Conservation (phyloP, 2,329 filamentous ascomycete genomes). For the Colletotrichum theobromicola region DNA sequence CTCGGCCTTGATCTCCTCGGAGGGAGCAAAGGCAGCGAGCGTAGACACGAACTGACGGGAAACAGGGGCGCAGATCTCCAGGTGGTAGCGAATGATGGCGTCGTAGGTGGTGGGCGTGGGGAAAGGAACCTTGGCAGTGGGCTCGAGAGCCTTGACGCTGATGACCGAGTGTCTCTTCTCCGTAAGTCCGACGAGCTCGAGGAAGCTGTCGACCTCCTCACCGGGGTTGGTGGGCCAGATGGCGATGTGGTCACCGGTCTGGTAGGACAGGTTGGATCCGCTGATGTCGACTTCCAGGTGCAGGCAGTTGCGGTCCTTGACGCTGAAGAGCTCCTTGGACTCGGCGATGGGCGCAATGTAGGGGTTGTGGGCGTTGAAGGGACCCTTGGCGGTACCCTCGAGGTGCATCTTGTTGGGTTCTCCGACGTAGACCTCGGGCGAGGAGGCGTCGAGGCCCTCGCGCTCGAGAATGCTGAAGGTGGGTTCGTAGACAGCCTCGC, state of each 20-base stretch:
- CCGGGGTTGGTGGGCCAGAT: conserved; percentile 97
- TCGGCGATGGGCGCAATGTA: conserved; percentile 93
- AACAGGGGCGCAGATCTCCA: conserved; percentile 94
- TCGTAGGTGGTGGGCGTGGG: conserved; percentile 97
- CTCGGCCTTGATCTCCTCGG: conserved; percentile 83
- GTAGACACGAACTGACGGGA: conserved; percentile 94
- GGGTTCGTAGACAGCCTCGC: conserved; percentile 94
- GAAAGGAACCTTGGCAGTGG: conserved; percentile 96
- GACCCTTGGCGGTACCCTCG: conserved; percentile 81
- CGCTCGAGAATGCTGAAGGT: conserved; percentile 84
- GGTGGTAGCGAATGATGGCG: conserved; percentile 89
- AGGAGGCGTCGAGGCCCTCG: conserved; percentile 74
- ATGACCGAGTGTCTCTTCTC: conserved; percentile 84
- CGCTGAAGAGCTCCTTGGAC: conserved; percentile 88
- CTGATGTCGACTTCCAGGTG: conserved; percentile 95
- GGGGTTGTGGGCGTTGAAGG: conserved; percentile 95
- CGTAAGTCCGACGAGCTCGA: conserved; percentile 76
- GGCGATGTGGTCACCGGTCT: conserved; percentile 96
- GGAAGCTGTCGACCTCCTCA: conserved; percentile 87
- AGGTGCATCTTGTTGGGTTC: conserved; percentile 97
- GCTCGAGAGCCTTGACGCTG: conserved; percentile 87
- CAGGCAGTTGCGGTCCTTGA: conserved; percentile 91
- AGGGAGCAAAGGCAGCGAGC: conserved; percentile 87
- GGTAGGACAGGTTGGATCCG: conserved; percentile 88
- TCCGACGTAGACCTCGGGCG: conserved; percentile 86